These are phyloP conservation scores for Solanum sitiens DNA, from an alignment of 257 asterid genomes.

Conservation along the genomic window DNA sequence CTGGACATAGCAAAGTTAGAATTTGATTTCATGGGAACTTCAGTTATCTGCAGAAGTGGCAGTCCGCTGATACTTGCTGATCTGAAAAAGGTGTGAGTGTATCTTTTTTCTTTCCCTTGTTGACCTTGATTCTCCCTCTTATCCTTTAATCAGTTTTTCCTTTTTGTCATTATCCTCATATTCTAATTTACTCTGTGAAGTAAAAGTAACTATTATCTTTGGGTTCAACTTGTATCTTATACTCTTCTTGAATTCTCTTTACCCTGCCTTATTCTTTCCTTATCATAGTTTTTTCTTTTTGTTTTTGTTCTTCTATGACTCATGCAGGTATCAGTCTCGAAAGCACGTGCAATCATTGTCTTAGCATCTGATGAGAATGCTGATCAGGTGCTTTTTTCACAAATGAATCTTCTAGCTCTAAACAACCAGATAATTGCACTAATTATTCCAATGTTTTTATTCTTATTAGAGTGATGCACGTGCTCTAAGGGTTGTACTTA, in stretches of 20 bases:
- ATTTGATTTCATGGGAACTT: slow-evolving; percentile 91
- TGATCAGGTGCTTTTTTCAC: slow-evolving; percentile 58
- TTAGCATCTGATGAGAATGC: slow-evolving; percentile 98
- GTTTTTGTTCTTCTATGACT: slow-evolving; percentile 2
- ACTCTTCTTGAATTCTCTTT: not conserved
- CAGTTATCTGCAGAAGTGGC: slow-evolving; percentile 94
- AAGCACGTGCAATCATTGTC: slow-evolving; percentile 92
- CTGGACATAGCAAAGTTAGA: slow-evolving; percentile 89
- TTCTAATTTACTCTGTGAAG: not conserved
- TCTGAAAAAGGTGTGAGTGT: slow-evolving; percentile 58
- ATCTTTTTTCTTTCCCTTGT: not conserved
- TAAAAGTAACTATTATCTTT: not conserved
- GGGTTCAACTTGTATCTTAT: not conserved
- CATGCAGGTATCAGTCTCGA: slow-evolving; percentile 86
- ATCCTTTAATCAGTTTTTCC: not conserved
- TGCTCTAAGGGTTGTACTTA: slow-evolving; percentile 94
- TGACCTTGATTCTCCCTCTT: not conserved
- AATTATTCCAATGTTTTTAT: slow-evolving; percentile 2
- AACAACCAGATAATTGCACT: not conserved
- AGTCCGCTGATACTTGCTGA: slow-evolving; percentile 98
- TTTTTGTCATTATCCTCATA: not conserved
- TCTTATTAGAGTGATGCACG: slow-evolving; percentile 86
- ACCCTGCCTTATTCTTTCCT: not conserved
- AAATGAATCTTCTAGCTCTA: not conserved
- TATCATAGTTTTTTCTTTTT: not conserved